phyloP scores from a whole-genome alignment of 129 eudicot species.

The Rutidosis leptorrhynchoides region DNA sequence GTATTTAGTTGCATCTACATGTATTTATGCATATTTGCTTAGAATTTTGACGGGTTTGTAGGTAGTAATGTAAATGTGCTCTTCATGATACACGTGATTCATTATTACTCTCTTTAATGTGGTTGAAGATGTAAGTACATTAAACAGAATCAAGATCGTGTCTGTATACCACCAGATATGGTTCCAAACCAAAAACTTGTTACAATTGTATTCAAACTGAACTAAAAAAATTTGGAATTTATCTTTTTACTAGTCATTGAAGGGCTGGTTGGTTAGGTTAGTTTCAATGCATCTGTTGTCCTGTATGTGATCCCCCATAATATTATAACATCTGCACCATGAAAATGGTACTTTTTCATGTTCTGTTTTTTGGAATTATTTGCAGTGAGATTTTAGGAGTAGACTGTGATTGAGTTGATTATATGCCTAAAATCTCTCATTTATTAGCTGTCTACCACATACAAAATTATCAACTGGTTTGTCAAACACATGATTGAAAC shows the following conservation, averaged over 20 bases:
- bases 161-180: no score
- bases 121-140: no score
- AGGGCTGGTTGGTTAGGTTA: neutral
- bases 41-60: constrained; percentile 1
- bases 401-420: neutral
- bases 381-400: neutral
- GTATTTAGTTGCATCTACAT: neutral
- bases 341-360: neutral
- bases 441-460: constrained; percentile 3
- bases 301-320: neutral
- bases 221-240: neutral
- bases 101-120: neutral
- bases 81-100: constrained; percentile 5
- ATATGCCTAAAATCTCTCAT: constrained; percentile 7
- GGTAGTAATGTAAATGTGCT: constrained; percentile 2
- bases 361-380: neutral
- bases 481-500: constrained; percentile 78
- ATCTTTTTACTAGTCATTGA: neutral
- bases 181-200: no score
- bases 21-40: constrained; percentile 2
- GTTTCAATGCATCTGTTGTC: no score
- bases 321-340: neutral
- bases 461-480: constrained; percentile 10
- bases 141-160: no score
- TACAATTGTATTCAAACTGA: no score